Conservation (phyloP, 2,329 filamentous ascomycete species). For the Xylaria sp. region DNA sequence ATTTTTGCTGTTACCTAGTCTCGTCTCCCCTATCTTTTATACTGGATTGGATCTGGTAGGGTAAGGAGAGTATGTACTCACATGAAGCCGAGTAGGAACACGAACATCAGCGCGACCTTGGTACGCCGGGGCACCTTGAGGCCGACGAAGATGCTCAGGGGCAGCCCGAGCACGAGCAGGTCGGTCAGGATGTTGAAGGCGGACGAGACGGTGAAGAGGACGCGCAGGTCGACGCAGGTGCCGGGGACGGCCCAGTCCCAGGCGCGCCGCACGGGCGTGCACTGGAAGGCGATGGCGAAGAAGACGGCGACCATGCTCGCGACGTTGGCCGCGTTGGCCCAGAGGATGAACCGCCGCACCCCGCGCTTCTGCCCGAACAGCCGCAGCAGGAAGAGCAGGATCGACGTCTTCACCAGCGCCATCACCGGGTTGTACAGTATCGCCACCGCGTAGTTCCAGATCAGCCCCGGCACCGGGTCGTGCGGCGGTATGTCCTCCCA, state of each 20-base stretch:
- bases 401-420: conserved; percentile 48
- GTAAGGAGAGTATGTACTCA: too few species aligned
- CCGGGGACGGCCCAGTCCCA: conserved; percentile 34
- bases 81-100: conserved; percentile 43
- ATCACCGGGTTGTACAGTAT: conserved; percentile 50
- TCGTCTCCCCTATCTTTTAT: conserved; percentile 15
- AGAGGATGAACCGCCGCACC: conserved; percentile 37
- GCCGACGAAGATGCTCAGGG: conserved; percentile 45
- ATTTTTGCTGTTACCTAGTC: conserved; percentile 27
- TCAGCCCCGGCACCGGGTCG: conserved; percentile 23
- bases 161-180: conserved; percentile 43
- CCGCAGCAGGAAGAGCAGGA: conserved; percentile 49
- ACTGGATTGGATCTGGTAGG: too few species aligned
- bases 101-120: conserved; percentile 43
- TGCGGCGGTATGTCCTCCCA: conserved; percentile 25
- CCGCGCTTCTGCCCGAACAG: conserved; percentile 42
- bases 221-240: conserved; percentile 38
- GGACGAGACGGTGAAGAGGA: conserved; percentile 40
- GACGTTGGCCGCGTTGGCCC: conserved; percentile 40
- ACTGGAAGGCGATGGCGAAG: conserved; percentile 44
- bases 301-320: conserved; percentile 30
- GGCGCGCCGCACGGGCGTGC: conserved; percentile 39
- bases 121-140: conserved; percentile 43
- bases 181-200: conserved; percentile 47
- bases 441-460: conserved; percentile 44